Evolutionary conservation across 805 yeast genomes (phyloP), one percentile per base, ranked within the genome.

Genomic region (Metschnikowia similis): DNA sequence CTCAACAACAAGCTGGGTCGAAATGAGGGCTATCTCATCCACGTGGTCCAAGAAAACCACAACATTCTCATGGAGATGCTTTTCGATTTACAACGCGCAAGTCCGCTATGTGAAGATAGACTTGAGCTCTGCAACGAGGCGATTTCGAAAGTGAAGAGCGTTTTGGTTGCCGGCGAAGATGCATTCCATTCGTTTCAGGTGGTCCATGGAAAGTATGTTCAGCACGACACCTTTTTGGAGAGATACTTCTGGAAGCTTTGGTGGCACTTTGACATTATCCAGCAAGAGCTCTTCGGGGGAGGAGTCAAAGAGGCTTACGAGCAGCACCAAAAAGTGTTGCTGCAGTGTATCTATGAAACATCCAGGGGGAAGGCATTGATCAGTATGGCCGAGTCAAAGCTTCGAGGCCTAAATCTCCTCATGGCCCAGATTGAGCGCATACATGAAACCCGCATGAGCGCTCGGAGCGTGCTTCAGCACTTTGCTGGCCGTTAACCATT

Each of bases 241-340:
- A 41, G 35, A 14, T 52, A 52, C 31, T 31, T 52, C 26, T 45
- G 45, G 49, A 41, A 41, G 14, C 37, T 52, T 2, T 41, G 51
- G 45, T 27, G 41, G 39, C 53, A 52, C 21, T 52, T 48, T 27
- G 53, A 52, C n/a, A 8, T 35, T 1, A 11, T 49, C 16, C 40
- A 42, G 31, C 27, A 31, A 29, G 49, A 43, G 7, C 29, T 39
- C 21, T 30, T 14, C 13, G 46, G 46, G 14, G 28, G 29, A 4
- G 37, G 27, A 6, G 10, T 41, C 31, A 32, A 9, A 34, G 45
- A 41, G 21, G 36, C 30, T 3, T n/a, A 32, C 14, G 37, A 41
- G 14, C 11, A 34, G 37, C 45, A 41, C 10, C 36, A 29, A 14
- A 14, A 41, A 41, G 45, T 41, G 17, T 21, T 41, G 6, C 30